A percentile compares a stretch with the other conserved stretches of the same genome.
These are phyloP conservation scores for Fusarium metavorans DNA, from an alignment of 2,329 filamentous ascomycete genomes.

Conservation along the genomic window DNA sequence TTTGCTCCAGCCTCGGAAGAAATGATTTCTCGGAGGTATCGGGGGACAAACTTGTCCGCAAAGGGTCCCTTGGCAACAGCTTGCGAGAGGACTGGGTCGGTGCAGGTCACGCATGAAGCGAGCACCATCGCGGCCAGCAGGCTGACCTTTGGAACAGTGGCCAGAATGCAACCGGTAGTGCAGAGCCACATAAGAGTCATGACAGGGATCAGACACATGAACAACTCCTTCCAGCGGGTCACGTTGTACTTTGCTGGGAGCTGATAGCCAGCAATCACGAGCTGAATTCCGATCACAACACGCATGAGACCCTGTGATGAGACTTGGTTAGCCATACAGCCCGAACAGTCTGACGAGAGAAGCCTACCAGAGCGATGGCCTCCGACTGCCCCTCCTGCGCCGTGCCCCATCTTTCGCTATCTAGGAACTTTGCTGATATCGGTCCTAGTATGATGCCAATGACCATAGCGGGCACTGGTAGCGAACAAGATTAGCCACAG, in stretches of 20 bases:
- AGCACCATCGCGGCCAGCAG: slow-evolving; percentile 67
- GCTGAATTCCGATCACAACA: slow-evolving; percentile 70
- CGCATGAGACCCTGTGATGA: slow-evolving; percentile 59
- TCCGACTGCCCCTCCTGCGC: slow-evolving; percentile 44
- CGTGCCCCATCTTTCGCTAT: slow-evolving; percentile 48
- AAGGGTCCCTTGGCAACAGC: slow-evolving; percentile 71
- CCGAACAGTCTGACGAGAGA: not conserved
- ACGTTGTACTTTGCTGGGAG: slow-evolving; percentile 67
- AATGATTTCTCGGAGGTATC: slow-evolving; percentile 69
- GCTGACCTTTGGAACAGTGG: slow-evolving; percentile 65
- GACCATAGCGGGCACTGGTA: slow-evolving; percentile 64
- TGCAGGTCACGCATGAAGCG: slow-evolving; percentile 70
- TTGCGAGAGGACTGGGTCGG: slow-evolving; percentile 72
- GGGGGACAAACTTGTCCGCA: slow-evolving; percentile 69
- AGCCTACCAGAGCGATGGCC: slow-evolving; percentile 55
- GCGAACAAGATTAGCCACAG: not conserved
- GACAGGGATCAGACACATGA: slow-evolving; percentile 66
- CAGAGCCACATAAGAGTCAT: slow-evolving; percentile 73
- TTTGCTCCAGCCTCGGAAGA: slow-evolving; percentile 71
- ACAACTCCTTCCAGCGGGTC: slow-evolving; percentile 63
- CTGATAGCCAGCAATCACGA: slow-evolving; percentile 72
- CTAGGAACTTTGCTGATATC: slow-evolving; percentile 63
- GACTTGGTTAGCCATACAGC: slow-evolving; percentile 1
- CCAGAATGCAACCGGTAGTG: slow-evolving; percentile 66
- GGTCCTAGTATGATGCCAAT: slow-evolving; percentile 67